Conservation (phyloP, 805 yeast species). For the Candida ulmi region DNA sequence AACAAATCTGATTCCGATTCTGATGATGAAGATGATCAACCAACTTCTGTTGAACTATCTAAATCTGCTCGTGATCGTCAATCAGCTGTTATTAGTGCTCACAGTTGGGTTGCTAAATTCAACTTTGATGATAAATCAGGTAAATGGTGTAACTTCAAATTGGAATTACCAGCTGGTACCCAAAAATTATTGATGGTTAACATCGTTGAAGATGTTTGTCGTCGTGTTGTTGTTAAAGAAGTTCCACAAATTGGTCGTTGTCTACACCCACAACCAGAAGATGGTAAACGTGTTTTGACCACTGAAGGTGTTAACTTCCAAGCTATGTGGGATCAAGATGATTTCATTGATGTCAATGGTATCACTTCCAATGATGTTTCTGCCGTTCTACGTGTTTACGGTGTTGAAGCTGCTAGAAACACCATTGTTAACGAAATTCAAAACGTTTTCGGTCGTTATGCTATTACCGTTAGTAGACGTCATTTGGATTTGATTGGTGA, state of each 20-base stretch:
- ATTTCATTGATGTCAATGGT: conserved; percentile 83
- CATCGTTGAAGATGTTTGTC: conserved; percentile 88
- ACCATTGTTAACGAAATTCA: conserved; percentile 94
- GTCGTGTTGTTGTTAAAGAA: conserved; percentile 87
- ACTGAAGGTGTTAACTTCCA: conserved; percentile 98
- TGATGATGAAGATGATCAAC: conserved; percentile 28
- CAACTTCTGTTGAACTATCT: conserved; percentile 32
- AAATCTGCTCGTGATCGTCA: conserved; percentile 79
- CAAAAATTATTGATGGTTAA: conserved; percentile 96
- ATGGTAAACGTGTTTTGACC: conserved; percentile 70
- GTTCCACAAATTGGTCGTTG: conserved; percentile 90
- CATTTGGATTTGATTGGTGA: conserved; percentile 97
- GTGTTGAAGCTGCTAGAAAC: conserved; percentile 98
- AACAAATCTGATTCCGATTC: conserved; percentile 38
- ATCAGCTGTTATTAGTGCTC: conserved; percentile 68
- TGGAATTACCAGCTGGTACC: conserved; percentile 78
- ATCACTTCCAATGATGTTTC: conserved; percentile 90
- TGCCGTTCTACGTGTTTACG: conserved; percentile 85
- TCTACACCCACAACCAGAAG: conserved; percentile 69
- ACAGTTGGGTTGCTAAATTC: conserved; percentile 69
- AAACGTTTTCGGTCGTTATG: conserved; percentile 93
- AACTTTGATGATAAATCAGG: conserved; percentile 88
- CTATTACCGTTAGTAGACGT: conserved; percentile 86
- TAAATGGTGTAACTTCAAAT: conserved; percentile 86
- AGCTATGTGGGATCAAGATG: conserved; percentile 98